Evolutionary conservation across 148 eudicot genomes (phyloP).

Genomic region (Bassia scoparia): DNA sequence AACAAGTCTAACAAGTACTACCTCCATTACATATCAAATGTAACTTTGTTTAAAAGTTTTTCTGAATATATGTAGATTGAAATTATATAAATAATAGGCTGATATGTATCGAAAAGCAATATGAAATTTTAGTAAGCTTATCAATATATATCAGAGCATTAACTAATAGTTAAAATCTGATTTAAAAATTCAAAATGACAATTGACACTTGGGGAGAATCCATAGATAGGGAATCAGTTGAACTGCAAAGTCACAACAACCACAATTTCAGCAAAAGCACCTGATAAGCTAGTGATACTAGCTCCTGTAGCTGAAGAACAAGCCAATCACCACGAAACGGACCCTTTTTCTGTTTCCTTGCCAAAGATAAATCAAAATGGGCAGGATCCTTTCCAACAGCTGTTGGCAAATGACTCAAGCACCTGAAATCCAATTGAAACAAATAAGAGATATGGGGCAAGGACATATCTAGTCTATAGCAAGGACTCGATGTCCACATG

Average conservation of each 20-base stretch:
- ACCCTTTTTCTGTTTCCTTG: slow-evolving; percentile 54
- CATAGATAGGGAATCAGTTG: slow-evolving; percentile 9
- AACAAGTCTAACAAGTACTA: slow-evolving; percentile 18
- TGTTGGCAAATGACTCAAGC: slow-evolving; percentile 84
- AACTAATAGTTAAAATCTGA: not conserved
- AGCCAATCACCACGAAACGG: slow-evolving; percentile 67
- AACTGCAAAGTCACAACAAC: slow-evolving; percentile 13
- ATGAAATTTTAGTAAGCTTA: not conserved
- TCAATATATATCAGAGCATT: not conserved
- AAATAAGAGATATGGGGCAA: slow-evolving; percentile 6
- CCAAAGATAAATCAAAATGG: slow-evolving; percentile 83
- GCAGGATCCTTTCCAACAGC: slow-evolving; percentile 81
- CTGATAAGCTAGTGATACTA: slow-evolving; percentile 96
- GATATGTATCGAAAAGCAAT: not conserved
- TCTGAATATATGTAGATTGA: not conserved
- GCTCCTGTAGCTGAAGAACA: slow-evolving; percentile 84
- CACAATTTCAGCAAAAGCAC: slow-evolving; percentile 34
- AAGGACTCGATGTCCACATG: no score
- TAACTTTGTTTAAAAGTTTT: not conserved
- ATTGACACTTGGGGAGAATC: not conserved
- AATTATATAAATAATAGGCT: not conserved
- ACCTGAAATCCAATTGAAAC: slow-evolving; percentile 43
- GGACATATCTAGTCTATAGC: not conserved
- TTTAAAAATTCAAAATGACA: not conserved
- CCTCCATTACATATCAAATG: not conserved